These are phyloP conservation scores for Microbotryum scabiosae DNA, from an alignment of 1,284 basidiomycete species.

Conservation along the genomic window DNA sequence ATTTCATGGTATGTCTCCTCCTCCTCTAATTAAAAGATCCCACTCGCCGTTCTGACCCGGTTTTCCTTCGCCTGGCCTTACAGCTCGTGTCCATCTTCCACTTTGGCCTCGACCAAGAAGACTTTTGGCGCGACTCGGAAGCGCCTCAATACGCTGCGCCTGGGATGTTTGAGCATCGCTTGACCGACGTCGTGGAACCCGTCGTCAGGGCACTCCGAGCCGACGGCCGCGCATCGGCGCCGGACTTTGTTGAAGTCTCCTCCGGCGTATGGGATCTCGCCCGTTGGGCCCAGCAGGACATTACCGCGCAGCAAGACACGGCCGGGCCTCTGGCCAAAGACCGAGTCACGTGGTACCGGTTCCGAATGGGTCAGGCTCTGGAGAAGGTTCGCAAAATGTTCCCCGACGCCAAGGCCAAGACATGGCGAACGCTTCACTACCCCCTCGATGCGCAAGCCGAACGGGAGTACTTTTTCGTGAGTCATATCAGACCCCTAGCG, in stretches of 20 bases:
- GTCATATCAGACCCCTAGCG: neutral
- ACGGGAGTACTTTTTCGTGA: slow-evolving; percentile 35
- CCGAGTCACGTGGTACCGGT: slow-evolving; percentile 39
- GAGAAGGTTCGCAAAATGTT: slow-evolving; percentile 26
- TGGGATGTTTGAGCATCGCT: slow-evolving; percentile 39
- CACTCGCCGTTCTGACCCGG: neutral
- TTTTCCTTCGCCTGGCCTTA: neutral
- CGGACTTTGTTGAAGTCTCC: slow-evolving; percentile 40
- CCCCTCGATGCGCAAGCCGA: slow-evolving; percentile 32
- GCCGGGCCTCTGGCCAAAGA: slow-evolving; percentile 36
- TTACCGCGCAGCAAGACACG: slow-evolving; percentile 31
- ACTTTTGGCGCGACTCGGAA: slow-evolving; percentile 35
- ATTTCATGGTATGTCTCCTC: slow-evolving; percentile 34
- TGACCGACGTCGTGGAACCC: slow-evolving; percentile 38
- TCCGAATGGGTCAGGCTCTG: slow-evolving; percentile 25
- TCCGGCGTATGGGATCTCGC: slow-evolving; percentile 42
- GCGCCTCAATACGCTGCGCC: slow-evolving; percentile 39
- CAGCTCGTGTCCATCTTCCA: slow-evolving; percentile 40
- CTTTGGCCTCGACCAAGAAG: slow-evolving; percentile 40
- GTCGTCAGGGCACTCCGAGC: slow-evolving; percentile 33
- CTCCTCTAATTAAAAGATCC: no score
- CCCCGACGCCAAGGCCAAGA: slow-evolving; percentile 26
- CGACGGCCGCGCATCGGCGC: slow-evolving; percentile 31
- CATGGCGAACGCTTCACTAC: slow-evolving; percentile 30
- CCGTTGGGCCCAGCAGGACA: slow-evolving; percentile 39